Evolutionary conservation across 768 basidiomycete genomes (phyloP), one percentile per base, ranked within the genome.

Genomic region (Chlorophyllum brunneum): DNA sequence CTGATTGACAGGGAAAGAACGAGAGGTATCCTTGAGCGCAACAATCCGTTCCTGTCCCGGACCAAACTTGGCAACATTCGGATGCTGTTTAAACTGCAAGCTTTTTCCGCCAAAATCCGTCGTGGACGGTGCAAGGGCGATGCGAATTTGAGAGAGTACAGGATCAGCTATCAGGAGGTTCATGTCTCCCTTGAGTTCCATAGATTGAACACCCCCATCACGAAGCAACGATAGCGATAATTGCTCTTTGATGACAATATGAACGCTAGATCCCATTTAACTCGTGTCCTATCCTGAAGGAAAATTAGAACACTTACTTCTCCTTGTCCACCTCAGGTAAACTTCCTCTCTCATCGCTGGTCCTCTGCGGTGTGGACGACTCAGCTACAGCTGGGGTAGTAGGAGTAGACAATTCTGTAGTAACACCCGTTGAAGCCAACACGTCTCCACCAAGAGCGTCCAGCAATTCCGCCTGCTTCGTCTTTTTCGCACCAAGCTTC

Each of bases 21-120:
- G 78, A 34, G 83, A 79, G 2, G 87, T 63, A 63, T 98, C 95
- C 70, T 94, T 97, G 56, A 98, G 73, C 0, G 85, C 85, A 36
- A 98, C 76, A 16, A 85, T 66, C 33, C 88, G 69, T 15, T 70
- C 71, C 54, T 86, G 67, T 1, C 82, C 81, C 9, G 85, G 82
- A 0, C 72, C 74, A 55, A 95, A 92, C 70, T 93, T 95, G 54
- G 84, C 88, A 11, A 98, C 89, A 54, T 97, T 87, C 5, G 95
- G 95, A 62, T 98, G 97, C 59, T 97, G 93, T 70, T 98, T 98
- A 80, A 95, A 97, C 67, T 95, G 93, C 37, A 98, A 70, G 33
- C 79, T 84, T 51, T 73, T 72, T 44, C 78, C 80, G 50, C 78
- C 83, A 52, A 85, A 80, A 56, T 83, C 80, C 9, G 74, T 71